Evolutionary conservation across 1,284 basidiomycete genomes (phyloP).

Genomic region (Athelia sp.): DNA sequence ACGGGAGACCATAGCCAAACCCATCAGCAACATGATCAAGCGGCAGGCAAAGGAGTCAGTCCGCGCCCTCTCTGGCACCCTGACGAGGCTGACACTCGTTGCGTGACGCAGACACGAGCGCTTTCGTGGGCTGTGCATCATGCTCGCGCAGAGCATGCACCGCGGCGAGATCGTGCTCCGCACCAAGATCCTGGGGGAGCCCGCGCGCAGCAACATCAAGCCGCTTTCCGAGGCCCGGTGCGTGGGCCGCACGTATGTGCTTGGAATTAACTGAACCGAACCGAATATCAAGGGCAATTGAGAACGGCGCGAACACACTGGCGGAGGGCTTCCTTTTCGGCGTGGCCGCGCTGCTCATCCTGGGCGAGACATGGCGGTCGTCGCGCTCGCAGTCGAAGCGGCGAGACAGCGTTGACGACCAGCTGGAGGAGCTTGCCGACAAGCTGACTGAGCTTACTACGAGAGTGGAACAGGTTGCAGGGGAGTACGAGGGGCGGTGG

Average conservation of each 20-base stretch:
- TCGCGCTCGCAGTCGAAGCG: constrained; percentile 72
- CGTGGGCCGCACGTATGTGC: constrained; percentile 15
- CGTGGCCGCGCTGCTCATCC: constrained; percentile 72
- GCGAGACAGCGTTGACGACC: constrained; percentile 71
- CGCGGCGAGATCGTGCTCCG: constrained; percentile 73
- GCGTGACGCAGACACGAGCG: constrained; percentile 57
- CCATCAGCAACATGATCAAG: constrained; percentile 73
- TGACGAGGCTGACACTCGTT: neutral
- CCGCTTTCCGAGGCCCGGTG: constrained; percentile 82
- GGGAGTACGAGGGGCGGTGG: constrained; percentile 39
- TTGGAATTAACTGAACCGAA: constrained; percentile 1
- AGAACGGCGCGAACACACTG: constrained; percentile 82
- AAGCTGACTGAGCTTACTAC: constrained; percentile 42
- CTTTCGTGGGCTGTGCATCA: constrained; percentile 74
- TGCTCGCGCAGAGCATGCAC: constrained; percentile 80
- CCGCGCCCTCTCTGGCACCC: neutral
- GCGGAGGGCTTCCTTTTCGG: constrained; percentile 85
- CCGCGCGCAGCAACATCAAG: constrained; percentile 64
- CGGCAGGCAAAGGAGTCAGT: constrained; percentile 75
- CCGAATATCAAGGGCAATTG: constrained; percentile 61
- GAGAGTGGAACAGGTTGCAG: constrained; percentile 40
- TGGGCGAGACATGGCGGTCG: constrained; percentile 77
- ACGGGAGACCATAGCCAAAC: constrained; percentile 83
- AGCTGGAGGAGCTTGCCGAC: constrained; percentile 53
- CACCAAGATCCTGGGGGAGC: constrained; percentile 77